phyloP scores from a whole-genome alignment of 202 grass and related monocot species.

The Bolboschoenoplectus hybrid region DNA sequence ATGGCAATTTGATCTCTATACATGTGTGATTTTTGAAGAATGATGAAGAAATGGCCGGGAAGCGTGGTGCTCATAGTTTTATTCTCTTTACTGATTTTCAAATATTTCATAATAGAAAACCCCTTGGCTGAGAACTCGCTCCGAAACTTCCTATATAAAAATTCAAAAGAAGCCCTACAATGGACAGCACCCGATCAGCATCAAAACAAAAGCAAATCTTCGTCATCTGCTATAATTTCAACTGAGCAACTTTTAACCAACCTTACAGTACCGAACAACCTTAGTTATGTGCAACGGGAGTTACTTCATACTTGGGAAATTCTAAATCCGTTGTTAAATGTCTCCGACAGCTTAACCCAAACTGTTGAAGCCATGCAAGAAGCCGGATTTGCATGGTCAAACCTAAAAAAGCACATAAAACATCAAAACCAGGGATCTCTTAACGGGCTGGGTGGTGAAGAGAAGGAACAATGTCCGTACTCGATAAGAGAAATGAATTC shows the following conservation, averaged over 20 bases:
- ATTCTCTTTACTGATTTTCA: slow-evolving; percentile 72
- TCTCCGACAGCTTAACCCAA: slow-evolving; percentile 64
- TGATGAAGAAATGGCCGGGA: slow-evolving; percentile 92
- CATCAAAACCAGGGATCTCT: slow-evolving; percentile 49
- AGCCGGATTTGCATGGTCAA: slow-evolving; percentile 78
- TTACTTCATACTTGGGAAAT: slow-evolving; percentile 69
- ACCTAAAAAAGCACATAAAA: slow-evolving; percentile 59
- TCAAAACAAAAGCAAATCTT: slow-evolving; percentile 25
- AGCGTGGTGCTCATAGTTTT: slow-evolving; percentile 57
- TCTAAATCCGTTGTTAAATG: slow-evolving; percentile 60
- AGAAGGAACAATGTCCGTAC: slow-evolving; percentile 82
- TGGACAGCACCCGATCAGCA: slow-evolving; percentile 60
- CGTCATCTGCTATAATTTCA: slow-evolving; percentile 44
- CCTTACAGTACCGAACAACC: slow-evolving; percentile 70
- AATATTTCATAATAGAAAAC: slow-evolving; percentile 84
- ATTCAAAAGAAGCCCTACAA: slow-evolving; percentile 52
- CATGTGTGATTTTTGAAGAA: slow-evolving; percentile 37
- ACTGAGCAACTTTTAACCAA: slow-evolving; percentile 56
- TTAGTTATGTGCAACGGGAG: slow-evolving; percentile 54
- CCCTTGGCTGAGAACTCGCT: slow-evolving; percentile 73
- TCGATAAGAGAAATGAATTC: slow-evolving; percentile 86
- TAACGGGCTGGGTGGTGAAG: slow-evolving; percentile 23
- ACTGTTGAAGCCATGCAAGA: slow-evolving; percentile 77
- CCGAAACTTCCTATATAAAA: slow-evolving; percentile 66
- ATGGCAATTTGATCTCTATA: slow-evolving; percentile 18